Evolutionary conservation across 306 rosid genomes (phyloP).

Genomic region (Quercus parvula): DNA sequence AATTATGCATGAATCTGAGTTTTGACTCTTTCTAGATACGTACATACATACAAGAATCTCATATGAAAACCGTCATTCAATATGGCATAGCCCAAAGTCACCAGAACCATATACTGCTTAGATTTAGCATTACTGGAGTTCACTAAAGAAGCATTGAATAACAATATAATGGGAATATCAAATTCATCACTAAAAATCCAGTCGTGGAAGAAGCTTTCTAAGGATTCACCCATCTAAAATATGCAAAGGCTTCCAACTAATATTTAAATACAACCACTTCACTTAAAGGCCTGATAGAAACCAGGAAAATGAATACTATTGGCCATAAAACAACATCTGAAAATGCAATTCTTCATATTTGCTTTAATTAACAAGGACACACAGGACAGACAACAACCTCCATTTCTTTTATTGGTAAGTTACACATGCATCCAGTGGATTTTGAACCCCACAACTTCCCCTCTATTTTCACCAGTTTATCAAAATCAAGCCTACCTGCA

Average conservation of each 20-base stretch:
- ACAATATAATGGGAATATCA: background rate
- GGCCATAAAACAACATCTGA: background rate
- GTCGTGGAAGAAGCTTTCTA: background rate
- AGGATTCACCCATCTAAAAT: background rate
- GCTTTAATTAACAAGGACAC: background rate
- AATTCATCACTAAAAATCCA: background rate
- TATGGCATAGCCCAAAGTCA: background rate
- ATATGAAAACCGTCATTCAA: background rate
- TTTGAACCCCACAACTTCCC: background rate
- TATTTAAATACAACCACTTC: background rate
- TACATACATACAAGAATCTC: background rate
- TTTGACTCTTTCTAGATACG: background rate
- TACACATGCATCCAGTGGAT: no score
- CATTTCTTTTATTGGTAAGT: no score
- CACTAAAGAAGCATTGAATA: background rate
- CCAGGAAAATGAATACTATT: background rate
- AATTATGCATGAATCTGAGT: no score
- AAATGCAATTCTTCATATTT: background rate
- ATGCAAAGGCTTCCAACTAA: background rate
- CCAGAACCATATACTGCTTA: background rate
- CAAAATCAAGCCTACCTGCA: constrained; percentile 62
- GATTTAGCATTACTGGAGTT: background rate
- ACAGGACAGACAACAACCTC: background rate
- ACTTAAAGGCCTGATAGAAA: background rate
- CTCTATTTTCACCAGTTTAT: background rate